These are phyloP conservation scores for Phlebiopsis flavidoalba DNA, from an alignment of 768 basidiomycete species.

Conservation along the genomic window DNA sequence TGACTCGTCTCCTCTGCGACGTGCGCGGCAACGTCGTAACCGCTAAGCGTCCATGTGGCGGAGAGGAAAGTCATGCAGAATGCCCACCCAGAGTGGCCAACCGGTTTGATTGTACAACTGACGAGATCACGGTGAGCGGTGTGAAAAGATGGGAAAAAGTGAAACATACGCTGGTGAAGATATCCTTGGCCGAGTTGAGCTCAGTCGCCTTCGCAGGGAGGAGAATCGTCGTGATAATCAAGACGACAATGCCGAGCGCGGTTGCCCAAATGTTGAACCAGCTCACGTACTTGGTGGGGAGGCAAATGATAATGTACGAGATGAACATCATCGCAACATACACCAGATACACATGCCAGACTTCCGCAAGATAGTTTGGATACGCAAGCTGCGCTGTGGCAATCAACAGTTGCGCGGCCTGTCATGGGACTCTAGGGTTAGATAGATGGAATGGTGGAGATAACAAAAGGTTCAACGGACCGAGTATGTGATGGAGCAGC, in stretches of 20 bases:
- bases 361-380: slow-evolving; percentile 8
- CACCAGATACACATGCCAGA: slow-evolving; percentile 16
- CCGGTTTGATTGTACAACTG: slow-evolving; percentile 13
- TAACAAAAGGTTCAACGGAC: neutral
- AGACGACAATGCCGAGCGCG: slow-evolving; percentile 10
- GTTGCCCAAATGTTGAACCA: slow-evolving; percentile 19
- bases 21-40: slow-evolving; percentile 17
- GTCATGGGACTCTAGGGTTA: neutral
- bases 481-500: slow-evolving; percentile 16
- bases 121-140: neutral
- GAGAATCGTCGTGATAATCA: slow-evolving; percentile 9
- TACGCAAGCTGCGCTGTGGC: slow-evolving; percentile 12
- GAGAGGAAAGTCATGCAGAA: slow-evolving; percentile 18
- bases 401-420: slow-evolving; percentile 15
- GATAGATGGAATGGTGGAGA: neutral
- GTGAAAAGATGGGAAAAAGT: neutral
- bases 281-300: slow-evolving; percentile 15
- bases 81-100: slow-evolving; percentile 16
- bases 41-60: slow-evolving; percentile 14
- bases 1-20: slow-evolving; percentile 16
- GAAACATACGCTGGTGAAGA: slow-evolving; percentile 9
- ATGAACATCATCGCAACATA: slow-evolving; percentile 17
- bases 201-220: slow-evolving; percentile 8
- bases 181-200: slow-evolving; percentile 11
- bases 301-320: slow-evolving; percentile 17